Evolutionary conservation across 2,329 filamentous ascomycete species (phyloP).

Genomic region (Lachnellula arida): DNA sequence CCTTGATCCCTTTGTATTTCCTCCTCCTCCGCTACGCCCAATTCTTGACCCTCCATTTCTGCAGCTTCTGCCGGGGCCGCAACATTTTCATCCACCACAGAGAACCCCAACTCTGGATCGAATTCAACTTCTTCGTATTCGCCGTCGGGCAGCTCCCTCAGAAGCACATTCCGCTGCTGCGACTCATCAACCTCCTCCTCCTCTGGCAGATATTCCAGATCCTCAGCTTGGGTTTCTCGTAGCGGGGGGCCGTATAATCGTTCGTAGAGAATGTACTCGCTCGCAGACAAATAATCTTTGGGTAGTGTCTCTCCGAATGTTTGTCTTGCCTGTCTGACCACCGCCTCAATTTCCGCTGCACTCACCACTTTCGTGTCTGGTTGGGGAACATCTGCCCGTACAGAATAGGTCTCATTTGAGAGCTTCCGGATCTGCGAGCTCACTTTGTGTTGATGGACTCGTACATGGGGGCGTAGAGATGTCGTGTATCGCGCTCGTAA

Average conservation of each 20-base stretch:
- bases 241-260: constrained; percentile 75
- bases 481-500: constrained; percentile 14
- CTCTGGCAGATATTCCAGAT: constrained; percentile 42
- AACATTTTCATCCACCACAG: constrained; percentile 30
- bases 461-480: constrained; percentile 4
- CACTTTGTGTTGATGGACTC: constrained; percentile 7
- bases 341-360: constrained; percentile 47
- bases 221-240: constrained; percentile 54
- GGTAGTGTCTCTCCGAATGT: constrained; percentile 75
- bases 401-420: constrained; percentile 8
- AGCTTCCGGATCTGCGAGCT: constrained; percentile 13
- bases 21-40: not conserved
- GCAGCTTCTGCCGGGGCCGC: not conserved
- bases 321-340: constrained; percentile 68
- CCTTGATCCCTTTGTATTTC: not conserved
- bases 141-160: constrained; percentile 53
- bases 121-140: constrained; percentile 56
- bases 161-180: constrained; percentile 40
- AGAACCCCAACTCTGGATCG: constrained; percentile 26
- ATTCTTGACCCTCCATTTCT: constrained; percentile 7
- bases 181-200: constrained; percentile 44
- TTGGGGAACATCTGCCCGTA: not conserved
- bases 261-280: constrained; percentile 73
- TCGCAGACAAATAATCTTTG: constrained; percentile 59
- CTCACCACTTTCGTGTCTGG: not conserved